These are phyloP conservation scores for Discostella stelligera DNA, from an alignment of 352 stramenopile species.

Conservation along the genomic window DNA sequence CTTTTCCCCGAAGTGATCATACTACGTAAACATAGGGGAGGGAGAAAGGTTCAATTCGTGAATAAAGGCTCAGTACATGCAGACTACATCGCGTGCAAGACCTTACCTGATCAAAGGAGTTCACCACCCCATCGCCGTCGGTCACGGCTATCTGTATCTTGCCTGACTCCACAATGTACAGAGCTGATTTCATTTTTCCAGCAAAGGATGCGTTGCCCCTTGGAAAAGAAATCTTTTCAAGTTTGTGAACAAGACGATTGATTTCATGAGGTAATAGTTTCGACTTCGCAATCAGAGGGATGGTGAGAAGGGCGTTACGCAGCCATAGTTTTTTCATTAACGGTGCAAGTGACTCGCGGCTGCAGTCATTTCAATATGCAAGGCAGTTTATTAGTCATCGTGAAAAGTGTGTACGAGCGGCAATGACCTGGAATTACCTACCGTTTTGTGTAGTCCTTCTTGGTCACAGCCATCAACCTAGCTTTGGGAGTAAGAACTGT, in stretches of 20 bases:
- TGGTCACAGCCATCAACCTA: conserved; percentile 48
- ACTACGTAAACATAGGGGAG: neutral
- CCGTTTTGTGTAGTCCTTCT: conserved; percentile 50
- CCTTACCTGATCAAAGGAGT: conserved; percentile 27
- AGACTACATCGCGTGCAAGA: neutral
- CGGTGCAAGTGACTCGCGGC: conserved; percentile 33
- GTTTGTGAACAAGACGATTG: conserved; percentile 42
- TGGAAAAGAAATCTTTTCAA: conserved; percentile 36
- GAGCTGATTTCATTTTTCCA: conserved; percentile 44
- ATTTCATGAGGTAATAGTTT: conserved; percentile 49
- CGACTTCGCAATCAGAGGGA: conserved; percentile 48
- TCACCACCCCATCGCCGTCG: conserved; percentile 38
- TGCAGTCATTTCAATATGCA: conserved; percentile 1
- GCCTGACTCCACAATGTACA: conserved; percentile 44
- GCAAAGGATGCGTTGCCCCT: conserved; percentile 30
- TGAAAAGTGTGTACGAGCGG: neutral
- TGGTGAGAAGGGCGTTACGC: conserved; percentile 36
- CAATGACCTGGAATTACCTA: conserved; percentile 17
- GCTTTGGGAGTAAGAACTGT: conserved; percentile 58
- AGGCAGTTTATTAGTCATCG: neutral
- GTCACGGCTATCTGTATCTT: conserved; percentile 43
- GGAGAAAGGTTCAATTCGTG: neutral
- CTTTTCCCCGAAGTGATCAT: conserved; percentile 46
- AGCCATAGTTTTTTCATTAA: conserved; percentile 47
- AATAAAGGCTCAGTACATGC: neutral